Evolutionary conservation across 2,329 filamentous ascomycete species (phyloP).

Genomic region (Pyrenophora tritici-repentis): DNA sequence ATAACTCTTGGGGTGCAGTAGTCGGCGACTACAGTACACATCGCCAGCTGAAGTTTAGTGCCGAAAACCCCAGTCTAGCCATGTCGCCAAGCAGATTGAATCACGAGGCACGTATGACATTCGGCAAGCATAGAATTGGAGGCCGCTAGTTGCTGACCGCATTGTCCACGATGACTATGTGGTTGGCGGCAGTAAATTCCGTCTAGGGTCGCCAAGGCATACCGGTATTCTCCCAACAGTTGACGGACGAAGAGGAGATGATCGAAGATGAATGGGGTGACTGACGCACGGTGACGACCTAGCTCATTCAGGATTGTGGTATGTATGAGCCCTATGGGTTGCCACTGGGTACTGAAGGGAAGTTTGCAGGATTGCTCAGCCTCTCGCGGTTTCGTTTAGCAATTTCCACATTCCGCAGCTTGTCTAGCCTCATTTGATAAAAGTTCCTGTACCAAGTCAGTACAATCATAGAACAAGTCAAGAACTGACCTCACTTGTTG

Average conservation of each 20-base stretch:
- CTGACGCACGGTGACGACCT: background rate
- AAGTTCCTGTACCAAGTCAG: conserved; percentile 65
- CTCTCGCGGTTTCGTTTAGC: conserved; percentile 82
- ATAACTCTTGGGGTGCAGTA: background rate
- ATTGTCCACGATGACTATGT: conserved; percentile 26
- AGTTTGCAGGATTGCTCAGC: conserved; percentile 75
- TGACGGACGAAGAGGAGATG: conserved; percentile 5
- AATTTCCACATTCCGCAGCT: conserved; percentile 75
- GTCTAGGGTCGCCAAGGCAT: conserved; percentile 22
- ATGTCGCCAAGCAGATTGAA: background rate
- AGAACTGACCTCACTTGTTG: conserved; percentile 65
- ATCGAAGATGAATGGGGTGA: background rate
- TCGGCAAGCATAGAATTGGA: conserved; percentile 20
- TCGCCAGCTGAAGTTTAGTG: background rate
- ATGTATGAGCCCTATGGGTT: conserved; percentile 30
- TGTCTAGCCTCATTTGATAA: conserved; percentile 81
- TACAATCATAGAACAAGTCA: background rate
- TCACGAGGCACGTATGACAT: conserved; percentile 6
- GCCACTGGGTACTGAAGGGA: conserved; percentile 81
- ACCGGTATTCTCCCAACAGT: conserved; percentile 9
- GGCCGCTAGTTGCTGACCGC: conserved; percentile 45
- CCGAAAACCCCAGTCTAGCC: background rate
- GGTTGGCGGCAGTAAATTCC: conserved; percentile 28
- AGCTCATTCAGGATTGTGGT: too few species aligned
- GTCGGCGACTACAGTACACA: background rate